Conservation (phyloP, 1,139 yeast species). For the Kodamaea suecica region DNA sequence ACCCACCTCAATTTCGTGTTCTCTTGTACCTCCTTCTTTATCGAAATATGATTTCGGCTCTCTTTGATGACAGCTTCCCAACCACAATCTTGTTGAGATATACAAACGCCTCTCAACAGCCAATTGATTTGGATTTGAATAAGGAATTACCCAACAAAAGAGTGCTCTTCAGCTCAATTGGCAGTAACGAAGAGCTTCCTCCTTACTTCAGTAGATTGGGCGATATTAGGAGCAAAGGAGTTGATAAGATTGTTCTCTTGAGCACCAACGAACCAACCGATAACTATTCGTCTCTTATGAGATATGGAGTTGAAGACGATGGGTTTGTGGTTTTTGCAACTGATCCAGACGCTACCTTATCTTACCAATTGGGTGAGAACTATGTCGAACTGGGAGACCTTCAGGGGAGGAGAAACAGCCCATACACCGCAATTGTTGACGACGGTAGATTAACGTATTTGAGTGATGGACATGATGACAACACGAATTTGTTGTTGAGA, state of each 20-base stretch:
- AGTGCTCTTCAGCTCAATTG: slow-evolving; percentile 16
- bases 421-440: slow-evolving; percentile 19
- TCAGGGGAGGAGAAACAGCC: slow-evolving; percentile 20
- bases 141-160: slow-evolving; percentile 40
- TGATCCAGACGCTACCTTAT: slow-evolving; percentile 66
- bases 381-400: slow-evolving; percentile 48
- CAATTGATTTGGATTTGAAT: slow-evolving; percentile 49
- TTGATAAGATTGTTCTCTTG: slow-evolving; percentile 66
- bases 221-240: slow-evolving; percentile 63
- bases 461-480: slow-evolving; percentile 11
- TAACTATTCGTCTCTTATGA: slow-evolving; percentile 16
- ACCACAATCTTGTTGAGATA: slow-evolving; percentile 15
- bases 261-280: slow-evolving; percentile 73
- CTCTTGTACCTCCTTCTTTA: no score
- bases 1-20: no score
- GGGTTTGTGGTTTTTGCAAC: slow-evolving; percentile 61
- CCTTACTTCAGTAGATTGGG: slow-evolving; percentile 54
- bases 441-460: slow-evolving; percentile 17
- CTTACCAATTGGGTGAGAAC: slow-evolving; percentile 59
- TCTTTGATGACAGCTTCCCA: slow-evolving; percentile 15
- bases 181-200: slow-evolving; percentile 74
- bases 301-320: slow-evolving; percentile 22
- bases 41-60: not conserved
- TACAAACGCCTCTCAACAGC: slow-evolving; percentile 44
- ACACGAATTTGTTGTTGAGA: slow-evolving; percentile 12